A percentile compares a stretch with the other conserved stretches of the same genome.
Conservation (phyloP, 345 rosid species). For the Linum usitatissimum region DNA sequence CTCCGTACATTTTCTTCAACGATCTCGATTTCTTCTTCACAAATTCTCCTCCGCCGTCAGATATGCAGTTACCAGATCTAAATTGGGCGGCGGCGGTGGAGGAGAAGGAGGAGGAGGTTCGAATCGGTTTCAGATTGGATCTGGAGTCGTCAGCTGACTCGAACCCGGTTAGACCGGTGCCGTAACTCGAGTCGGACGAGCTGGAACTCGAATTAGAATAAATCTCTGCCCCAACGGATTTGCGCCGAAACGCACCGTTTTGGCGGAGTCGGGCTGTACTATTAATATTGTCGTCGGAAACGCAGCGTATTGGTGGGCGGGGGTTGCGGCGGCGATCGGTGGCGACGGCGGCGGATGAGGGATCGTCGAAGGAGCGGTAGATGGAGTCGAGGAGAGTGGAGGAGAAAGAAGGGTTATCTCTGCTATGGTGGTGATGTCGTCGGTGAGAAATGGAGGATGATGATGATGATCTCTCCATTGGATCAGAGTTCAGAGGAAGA, state of each 20-base stretch:
- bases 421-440: slow-evolving; percentile 22
- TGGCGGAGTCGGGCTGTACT: background rate
- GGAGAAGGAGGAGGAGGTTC: slow-evolving; percentile 16
- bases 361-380: slow-evolving; percentile 26
- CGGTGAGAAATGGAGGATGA: slow-evolving; percentile 21
- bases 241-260: slow-evolving; percentile 26
- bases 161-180: slow-evolving; percentile 1
- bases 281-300: too few species aligned
- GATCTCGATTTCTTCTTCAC: slow-evolving; percentile 21
- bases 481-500: background rate
- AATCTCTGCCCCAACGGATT: slow-evolving; percentile 27
- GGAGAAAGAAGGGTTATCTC: slow-evolving; percentile 25
- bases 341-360: slow-evolving; percentile 17
- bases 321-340: slow-evolving; percentile 1
- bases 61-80: background rate
- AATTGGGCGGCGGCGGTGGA: background rate
- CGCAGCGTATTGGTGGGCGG: background rate
- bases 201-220: slow-evolving; percentile 8
- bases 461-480: slow-evolving; percentile 17
- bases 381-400: slow-evolving; percentile 25
- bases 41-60: slow-evolving; percentile 7
- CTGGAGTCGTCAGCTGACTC: slow-evolving; percentile 13
- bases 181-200: slow-evolving; percentile 7
- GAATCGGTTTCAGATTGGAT: slow-evolving; percentile 37
- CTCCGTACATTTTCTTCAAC: slow-evolving; percentile 20